Base-by-base conservation (phyloP, 2,329 filamentous ascomycete genomes). In the Orbilia blumenaviensis region DNA sequence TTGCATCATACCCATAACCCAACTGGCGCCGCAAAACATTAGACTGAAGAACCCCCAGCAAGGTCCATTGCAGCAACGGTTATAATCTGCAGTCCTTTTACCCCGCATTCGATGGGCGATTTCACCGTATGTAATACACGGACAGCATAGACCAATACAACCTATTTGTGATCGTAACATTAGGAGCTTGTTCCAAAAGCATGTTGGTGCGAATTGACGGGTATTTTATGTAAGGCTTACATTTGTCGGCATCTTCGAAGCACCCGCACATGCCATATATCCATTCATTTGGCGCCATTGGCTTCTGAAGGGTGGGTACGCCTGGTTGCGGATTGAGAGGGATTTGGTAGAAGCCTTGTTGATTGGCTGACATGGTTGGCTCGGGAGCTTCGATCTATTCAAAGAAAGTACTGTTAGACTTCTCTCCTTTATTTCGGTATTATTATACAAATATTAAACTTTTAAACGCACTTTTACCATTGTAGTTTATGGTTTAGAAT, bases 1-100 rank as follows among this genome's bases (percentile, higher is more conserved):
- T 81, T 88, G 87, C 78, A 87, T 82, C 83, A 86, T 86, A 77
- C 85, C 83, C 78, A 85, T 82, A 64, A 85, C 83, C 78, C 82
- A 81, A 23, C 78, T 77, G 21, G 82, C 78, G 1, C 81, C 81
- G 66, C 79, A 81, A 38, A 78, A 29, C 63, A 42, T 64, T 23
- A 83, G 67, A 41, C 79, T 78, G 46, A 78, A 79, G 79, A 80
- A 84, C 18, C 81, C 79, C 73, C 80, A 81, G 78, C 83, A 84
- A 81, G 83, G 42, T 21, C 25, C 61, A 23, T 77, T 77, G 44
- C 58, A 77, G n/a, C 73, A 71, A n/a, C 66, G 62, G 61, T 54
- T 52, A 23, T 66, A 72, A 1, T 69, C 52, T 4, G 27, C 7
- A 8, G 29, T n/a, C 5, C 38, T 29, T 18, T 23, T 38, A 12